Evolutionary conservation across 2,329 filamentous ascomycete genomes (phyloP), one percentile per base, ranked within the genome.

Genomic region (Arthrobotrys musiformis): DNA sequence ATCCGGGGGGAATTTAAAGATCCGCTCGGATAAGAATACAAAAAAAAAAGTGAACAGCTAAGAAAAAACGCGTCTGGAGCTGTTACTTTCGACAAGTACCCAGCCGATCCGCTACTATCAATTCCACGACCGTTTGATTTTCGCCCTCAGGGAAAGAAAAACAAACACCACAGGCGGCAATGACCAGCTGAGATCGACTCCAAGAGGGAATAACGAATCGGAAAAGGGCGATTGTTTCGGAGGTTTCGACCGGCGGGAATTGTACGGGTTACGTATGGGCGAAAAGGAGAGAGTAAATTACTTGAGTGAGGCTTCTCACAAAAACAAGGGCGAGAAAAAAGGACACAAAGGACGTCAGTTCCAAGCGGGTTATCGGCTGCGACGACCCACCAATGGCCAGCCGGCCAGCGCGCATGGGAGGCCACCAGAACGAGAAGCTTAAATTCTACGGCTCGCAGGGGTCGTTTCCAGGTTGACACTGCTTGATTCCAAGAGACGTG

Each of bases 341-440:
- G 73, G 52, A 62, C 66, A 66, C n/a, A n/a, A n/a, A n/a, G n/a
- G 66, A 70, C 58, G 73, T 66, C 60, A 69, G 63, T 46, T 46
- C 50, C 54, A 63, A 68, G 56, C 68, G 60, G 64, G 42, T 13
- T 15, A n/a, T 11, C 46, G 56, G 62, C 30, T 56, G 19, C 33
- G 28, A n/a, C 37, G 11, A 33, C 50, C 61, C 50, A 42, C 40
- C 40, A 42, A 40, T 3, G 35, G 35, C 13, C 35, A 40, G 19
- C 40, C 7, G 35, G 35, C 13, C 35, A 40, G 19, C 40, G n/a
- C 40, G 19, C 40, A 42, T 42, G 40, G 40, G 40, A 19, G 6
- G n/a, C n/a, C n/a, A n/a, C 17, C 56, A 24, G 13, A 61, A 6
- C 26, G 30, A 22, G 35, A 40, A 58, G 52, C 52, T 58, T 58